Base-by-base conservation (phyloP, 345 rosid genomes). In the Euphorbia pulcherrima region DNA sequence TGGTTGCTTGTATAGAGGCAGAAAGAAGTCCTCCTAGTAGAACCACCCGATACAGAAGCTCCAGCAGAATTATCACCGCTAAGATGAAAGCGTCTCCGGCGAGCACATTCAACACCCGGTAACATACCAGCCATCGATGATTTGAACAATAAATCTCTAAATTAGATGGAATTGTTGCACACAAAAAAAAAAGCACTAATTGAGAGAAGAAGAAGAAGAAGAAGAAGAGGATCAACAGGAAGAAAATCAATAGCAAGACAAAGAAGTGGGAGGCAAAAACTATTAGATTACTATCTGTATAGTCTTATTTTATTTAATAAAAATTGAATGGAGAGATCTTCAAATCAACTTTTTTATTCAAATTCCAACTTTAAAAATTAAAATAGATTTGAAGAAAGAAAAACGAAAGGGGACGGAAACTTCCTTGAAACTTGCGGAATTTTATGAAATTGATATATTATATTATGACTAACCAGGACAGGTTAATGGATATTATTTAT, bases 21-120 rank as follows among this genome's bases (percentile, higher is more conserved):
- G 59, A 93, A 80, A 20, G 96, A 74, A 7, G 90, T 68, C 66
- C 87, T 80, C 69, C 94, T 65, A 0, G 84, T 68, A 60, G 73
- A 75, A 57, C 77, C 74, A 8, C 63, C 63, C 14, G 76, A 72
- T 17, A 78, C 75, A 0, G 72, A 53, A 60, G 70, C 30, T 46
- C 48, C 62, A 5, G 79, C 73, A 1, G 85, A 66, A 24, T 44
- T 44, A 44, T 88, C 81, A 50, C 85, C 81, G 78, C 86, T 80
- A 5, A 75, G 89, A 77, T 84, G 91, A 59, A 87, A 67, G 5
- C 92, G 79, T 59, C 97, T 84, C 74, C 97, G 78, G 44, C 97
- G 77, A 1, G 96, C 96, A 68, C 84, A 79, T 73, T 91, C 92
- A 58, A 91, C 95, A 13, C 97, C 99, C 48, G 92, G 87, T 64